These are phyloP conservation scores for Curvularia spicifera DNA, from an alignment of 2,329 filamentous ascomycete genomes.

Conservation along the genomic window DNA sequence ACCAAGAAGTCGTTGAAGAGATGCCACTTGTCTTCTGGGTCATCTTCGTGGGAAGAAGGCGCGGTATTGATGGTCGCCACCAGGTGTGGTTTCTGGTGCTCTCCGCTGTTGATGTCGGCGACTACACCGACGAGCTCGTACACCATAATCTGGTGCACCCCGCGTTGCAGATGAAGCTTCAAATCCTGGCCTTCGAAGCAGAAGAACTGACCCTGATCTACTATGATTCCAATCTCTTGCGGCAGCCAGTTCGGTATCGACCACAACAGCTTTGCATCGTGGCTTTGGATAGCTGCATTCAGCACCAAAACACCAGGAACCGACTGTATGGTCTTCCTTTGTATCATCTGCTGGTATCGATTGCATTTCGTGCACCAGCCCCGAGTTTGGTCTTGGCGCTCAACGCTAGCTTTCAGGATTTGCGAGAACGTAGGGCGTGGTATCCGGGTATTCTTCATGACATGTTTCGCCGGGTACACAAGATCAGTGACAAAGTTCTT, in stretches of 20 bases:
- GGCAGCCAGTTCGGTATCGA: slow-evolving; percentile 88
- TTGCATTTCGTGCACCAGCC: slow-evolving; percentile 95
- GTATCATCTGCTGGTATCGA: slow-evolving; percentile 85
- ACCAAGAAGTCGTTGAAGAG: slow-evolving; percentile 98
- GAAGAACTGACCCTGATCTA: slow-evolving; percentile 89
- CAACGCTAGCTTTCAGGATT: slow-evolving; percentile 89
- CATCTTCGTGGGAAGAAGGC: slow-evolving; percentile 66
- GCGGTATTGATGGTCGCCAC: slow-evolving; percentile 88
- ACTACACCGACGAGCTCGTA: slow-evolving; percentile 93
- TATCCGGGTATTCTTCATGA: slow-evolving; percentile 63
- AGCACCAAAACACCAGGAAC: slow-evolving; percentile 87
- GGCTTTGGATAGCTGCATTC: slow-evolving; percentile 76
- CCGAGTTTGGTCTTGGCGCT: slow-evolving; percentile 84
- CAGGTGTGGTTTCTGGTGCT: slow-evolving; percentile 86
- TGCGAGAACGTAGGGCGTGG: slow-evolving; percentile 75
- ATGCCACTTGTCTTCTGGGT: slow-evolving; percentile 80
- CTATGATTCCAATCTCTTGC: slow-evolving; percentile 89
- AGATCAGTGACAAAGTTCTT: slow-evolving; percentile 85
- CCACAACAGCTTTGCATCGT: slow-evolving; percentile 83
- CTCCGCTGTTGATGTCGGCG: slow-evolving; percentile 84
- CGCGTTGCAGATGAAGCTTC: slow-evolving; percentile 77
- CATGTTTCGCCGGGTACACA: slow-evolving; percentile 71
- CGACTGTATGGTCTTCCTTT: slow-evolving; percentile 80
- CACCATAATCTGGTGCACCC: slow-evolving; percentile 79
- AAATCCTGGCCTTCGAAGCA: slow-evolving; percentile 95